Evolutionary conservation across 1,284 basidiomycete genomes (phyloP).

Genomic region (Dichomitus squalens): DNA sequence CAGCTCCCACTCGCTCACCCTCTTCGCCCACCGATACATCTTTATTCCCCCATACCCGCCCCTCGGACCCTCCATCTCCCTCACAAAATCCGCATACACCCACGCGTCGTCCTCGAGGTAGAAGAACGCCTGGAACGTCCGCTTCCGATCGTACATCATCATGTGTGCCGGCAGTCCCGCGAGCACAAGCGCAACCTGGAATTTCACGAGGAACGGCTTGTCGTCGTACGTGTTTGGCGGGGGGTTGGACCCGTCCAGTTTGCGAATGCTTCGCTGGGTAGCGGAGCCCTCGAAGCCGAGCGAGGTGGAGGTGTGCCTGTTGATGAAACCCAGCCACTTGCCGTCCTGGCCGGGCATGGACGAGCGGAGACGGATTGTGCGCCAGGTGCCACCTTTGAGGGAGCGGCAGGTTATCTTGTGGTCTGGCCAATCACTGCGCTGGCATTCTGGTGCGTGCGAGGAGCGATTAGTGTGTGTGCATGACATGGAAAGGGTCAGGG

Average conservation of each 20-base stretch:
- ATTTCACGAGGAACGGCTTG: slow-evolving; percentile 43
- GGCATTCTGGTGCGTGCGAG: slow-evolving; percentile 35
- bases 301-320: slow-evolving; percentile 13
- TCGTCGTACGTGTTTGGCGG: slow-evolving; percentile 39
- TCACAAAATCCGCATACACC: slow-evolving; percentile 23
- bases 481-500: not conserved
- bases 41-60: slow-evolving; percentile 28
- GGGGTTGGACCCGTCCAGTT: not conserved
- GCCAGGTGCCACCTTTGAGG: slow-evolving; percentile 43
- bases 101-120: slow-evolving; percentile 7
- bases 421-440: slow-evolving; percentile 40
- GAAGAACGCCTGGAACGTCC: slow-evolving; percentile 39
- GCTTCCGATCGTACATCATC: slow-evolving; percentile 44
- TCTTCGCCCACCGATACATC: slow-evolving; percentile 37
- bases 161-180: slow-evolving; percentile 19
- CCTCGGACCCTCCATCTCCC: slow-evolving; percentile 22
- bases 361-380: slow-evolving; percentile 31
- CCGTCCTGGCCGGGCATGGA: slow-evolving; percentile 16
- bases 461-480: not conserved
- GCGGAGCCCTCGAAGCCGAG: not conserved
- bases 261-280: not conserved
- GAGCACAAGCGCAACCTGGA: slow-evolving; percentile 31
- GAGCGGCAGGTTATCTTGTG: slow-evolving; percentile 43
- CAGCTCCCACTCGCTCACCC: slow-evolving; percentile 31
- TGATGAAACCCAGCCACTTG: slow-evolving; percentile 11